Evolutionary conservation across 2,329 filamentous ascomycete species (phyloP).

Genomic region (Pyricularia grisea): DNA sequence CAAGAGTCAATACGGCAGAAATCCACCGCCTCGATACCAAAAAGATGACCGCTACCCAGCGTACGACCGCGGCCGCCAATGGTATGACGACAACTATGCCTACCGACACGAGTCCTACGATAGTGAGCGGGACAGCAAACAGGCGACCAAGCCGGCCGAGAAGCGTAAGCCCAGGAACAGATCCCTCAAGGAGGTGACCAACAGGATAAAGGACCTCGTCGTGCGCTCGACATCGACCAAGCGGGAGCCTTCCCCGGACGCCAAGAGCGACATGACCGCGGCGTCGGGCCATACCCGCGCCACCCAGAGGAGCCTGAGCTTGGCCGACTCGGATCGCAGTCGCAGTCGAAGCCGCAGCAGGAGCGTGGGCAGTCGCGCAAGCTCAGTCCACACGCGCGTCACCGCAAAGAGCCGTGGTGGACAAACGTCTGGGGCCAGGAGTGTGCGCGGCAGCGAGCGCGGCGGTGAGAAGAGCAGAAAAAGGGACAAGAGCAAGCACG

Average conservation of each 20-base stretch:
- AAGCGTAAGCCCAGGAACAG: not conserved
- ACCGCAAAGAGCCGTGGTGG: not conserved
- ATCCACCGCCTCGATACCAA: not conserved
- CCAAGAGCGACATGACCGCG: not conserved
- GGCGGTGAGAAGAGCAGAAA: not conserved
- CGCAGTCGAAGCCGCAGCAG: not conserved
- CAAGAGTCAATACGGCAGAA: not conserved
- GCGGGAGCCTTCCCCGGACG: not conserved
- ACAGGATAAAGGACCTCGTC: not conserved
- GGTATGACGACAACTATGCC: conserved; percentile 3
- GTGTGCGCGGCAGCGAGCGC: too few relatives aligned
- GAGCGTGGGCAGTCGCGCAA: not conserved
- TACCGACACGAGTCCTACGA: not conserved
- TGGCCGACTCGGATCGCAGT: not conserved
- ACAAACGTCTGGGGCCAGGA: not conserved
- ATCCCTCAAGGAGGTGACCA: not conserved
- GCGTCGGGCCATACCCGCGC: not conserved
- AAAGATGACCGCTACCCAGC: not conserved
- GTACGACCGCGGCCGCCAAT: conserved; percentile 1
- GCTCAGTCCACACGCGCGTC: not conserved
- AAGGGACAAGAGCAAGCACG: not conserved
- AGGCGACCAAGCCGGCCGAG: too few relatives aligned
- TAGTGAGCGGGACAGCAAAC: too few relatives aligned
- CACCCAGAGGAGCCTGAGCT: not conserved
- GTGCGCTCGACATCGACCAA: not conserved